phyloP scores from a whole-genome alignment of 208 protist genomes.

The Angomonas deanei region DNA sequence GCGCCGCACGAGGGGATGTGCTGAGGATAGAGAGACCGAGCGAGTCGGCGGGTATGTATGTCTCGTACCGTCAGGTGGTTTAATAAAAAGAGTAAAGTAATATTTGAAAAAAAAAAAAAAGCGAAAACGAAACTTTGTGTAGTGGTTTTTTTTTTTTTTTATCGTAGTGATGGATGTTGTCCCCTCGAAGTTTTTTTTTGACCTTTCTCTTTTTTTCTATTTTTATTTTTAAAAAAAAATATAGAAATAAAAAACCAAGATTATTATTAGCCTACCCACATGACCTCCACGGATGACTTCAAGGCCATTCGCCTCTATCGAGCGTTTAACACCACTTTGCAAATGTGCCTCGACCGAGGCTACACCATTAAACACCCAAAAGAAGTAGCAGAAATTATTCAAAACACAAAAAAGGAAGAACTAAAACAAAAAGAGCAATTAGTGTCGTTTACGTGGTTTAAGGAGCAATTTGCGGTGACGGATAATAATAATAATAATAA shows the following conservation, averaged over 20 bases:
- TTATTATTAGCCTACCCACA: conserved; percentile 14
- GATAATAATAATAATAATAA: no score
- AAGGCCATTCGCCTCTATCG: conserved; percentile 70
- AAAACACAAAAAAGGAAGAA: conserved; percentile 20
- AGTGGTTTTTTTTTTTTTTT: conserved; percentile 4
- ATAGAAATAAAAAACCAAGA: conserved; percentile 9
- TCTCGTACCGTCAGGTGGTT: conserved; percentile 97
- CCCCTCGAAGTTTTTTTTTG: background rate
- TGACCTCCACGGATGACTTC: conserved; percentile 73
- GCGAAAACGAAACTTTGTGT: background rate
- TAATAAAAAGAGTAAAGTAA: conserved; percentile 23
- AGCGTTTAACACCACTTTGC: conserved; percentile 72
- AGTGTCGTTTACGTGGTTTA: conserved; percentile 44
- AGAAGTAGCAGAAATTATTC: conserved; percentile 48
- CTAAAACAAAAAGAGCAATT: no score
- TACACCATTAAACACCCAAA: conserved; percentile 73
- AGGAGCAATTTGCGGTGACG: conserved; percentile 56
- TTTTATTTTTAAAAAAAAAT: conserved; percentile 7
- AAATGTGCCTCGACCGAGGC: conserved; percentile 72
- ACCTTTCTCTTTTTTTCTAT: background rate
- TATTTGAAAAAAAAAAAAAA: conserved; percentile 3
- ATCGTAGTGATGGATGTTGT: no score
- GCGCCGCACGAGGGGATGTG: conserved; percentile 88
- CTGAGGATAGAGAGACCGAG: conserved; percentile 96
- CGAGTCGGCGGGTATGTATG: conserved; percentile 97